Evolutionary conservation across 2,329 filamentous ascomycete species (phyloP).

Genomic region (Blumeria graminis): DNA sequence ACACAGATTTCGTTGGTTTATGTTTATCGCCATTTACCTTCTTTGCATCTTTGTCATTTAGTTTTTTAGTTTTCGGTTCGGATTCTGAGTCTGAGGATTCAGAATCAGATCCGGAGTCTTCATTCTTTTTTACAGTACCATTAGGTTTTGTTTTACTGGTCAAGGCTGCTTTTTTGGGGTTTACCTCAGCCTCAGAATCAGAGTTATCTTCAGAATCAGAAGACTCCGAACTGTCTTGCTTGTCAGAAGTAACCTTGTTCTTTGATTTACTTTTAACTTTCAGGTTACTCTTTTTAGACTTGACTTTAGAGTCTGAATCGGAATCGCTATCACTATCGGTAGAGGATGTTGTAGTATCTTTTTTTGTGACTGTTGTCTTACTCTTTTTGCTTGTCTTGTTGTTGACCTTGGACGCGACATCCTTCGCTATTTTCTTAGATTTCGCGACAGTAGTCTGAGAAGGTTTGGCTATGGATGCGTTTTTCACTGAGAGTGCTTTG

Average conservation of each 20-base stretch:
- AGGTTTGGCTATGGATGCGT: slow-evolving; percentile 41
- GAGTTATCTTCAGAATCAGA: background rate
- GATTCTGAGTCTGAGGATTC: slow-evolving; percentile 12
- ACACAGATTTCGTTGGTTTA: background rate
- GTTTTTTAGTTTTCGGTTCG: slow-evolving; percentile 11
- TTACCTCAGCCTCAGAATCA: slow-evolving; percentile 12
- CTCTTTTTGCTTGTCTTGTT: slow-evolving; percentile 21
- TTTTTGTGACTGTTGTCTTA: slow-evolving; percentile 20
- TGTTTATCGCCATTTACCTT: background rate
- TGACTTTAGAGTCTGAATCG: slow-evolving; percentile 9
- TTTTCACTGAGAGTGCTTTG: slow-evolving; percentile 34
- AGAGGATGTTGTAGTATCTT: slow-evolving; percentile 17
- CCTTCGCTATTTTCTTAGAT: slow-evolving; percentile 42
- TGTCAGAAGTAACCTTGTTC: too few species aligned
- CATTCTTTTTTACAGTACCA: background rate
- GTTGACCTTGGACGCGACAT: slow-evolving; percentile 16
- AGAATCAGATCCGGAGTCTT: slow-evolving; percentile 11
- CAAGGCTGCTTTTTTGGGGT: slow-evolving; percentile 25
- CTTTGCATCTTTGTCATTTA: background rate
- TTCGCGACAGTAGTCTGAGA: slow-evolving; percentile 39
- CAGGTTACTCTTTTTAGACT: too few species aligned
- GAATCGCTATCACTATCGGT: slow-evolving; percentile 13
- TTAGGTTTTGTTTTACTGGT: slow-evolving; percentile 10
- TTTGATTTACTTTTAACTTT: too few species aligned
- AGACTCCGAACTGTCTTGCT: too few species aligned